Conservation (phyloP, 148 eudicot genomes). For the Tetragonia tetragonoides region DNA sequence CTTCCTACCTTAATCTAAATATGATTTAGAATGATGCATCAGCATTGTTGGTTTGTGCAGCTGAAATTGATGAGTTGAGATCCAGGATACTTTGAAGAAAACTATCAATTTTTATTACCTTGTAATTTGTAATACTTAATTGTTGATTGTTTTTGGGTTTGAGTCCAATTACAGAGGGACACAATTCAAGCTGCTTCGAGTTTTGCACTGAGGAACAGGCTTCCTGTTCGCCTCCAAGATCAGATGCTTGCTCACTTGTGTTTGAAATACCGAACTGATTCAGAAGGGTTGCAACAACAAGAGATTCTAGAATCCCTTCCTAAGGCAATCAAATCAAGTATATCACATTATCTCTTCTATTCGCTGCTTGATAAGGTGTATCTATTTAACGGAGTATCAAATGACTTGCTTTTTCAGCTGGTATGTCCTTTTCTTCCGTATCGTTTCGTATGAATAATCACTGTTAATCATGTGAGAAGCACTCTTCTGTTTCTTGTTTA, state of each 20-base stretch:
- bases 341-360: slow-evolving; percentile 68
- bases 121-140: slow-evolving; percentile 1
- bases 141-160: neutral
- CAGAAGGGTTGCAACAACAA: slow-evolving; percentile 87
- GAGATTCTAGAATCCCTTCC: slow-evolving; percentile 77
- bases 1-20: neutral
- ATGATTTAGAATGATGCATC: neutral
- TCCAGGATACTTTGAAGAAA: neutral
- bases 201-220: slow-evolving; percentile 67
- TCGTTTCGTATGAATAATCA: no score
- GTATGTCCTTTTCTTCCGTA: slow-evolving; percentile 29
- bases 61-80: neutral
- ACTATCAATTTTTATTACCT: neutral
- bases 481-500: no score
- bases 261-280: slow-evolving; percentile 67
- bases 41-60: neutral
- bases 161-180: slow-evolving; percentile 55
- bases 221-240: slow-evolving; percentile 68
- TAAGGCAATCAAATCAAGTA: slow-evolving; percentile 74
- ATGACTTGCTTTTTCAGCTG: slow-evolving; percentile 84
- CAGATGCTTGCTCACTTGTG: slow-evolving; percentile 86
- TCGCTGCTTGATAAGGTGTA: slow-evolving; percentile 65
- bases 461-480: no score
- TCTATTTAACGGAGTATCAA: slow-evolving; percentile 67
- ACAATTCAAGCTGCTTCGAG: slow-evolving; percentile 72